phyloP scores from a whole-genome alignment of 352 stramenopile species.

The Phytophthora hybrid region DNA sequence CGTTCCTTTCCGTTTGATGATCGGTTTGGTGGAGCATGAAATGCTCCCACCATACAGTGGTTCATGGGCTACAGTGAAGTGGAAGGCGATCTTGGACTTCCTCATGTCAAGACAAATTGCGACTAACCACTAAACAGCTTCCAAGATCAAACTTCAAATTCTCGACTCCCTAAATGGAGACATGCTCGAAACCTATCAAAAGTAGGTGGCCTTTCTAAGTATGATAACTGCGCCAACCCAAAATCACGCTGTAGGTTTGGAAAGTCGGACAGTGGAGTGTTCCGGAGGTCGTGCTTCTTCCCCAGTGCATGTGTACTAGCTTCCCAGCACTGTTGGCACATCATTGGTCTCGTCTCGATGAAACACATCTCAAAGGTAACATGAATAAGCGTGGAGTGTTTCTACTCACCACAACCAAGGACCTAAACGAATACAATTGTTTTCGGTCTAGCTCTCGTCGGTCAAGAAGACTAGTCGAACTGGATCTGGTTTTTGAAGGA shows the following conservation, averaged over 20 bases:
- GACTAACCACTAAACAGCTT: no score
- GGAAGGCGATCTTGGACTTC: conserved; percentile 7
- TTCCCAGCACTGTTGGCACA: not conserved
- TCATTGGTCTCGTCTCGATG: not conserved
- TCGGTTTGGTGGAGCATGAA: not conserved
- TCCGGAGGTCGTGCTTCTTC: not conserved
- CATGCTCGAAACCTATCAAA: no score
- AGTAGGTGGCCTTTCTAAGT: no score
- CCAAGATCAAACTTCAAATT: no score
- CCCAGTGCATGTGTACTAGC: not conserved
- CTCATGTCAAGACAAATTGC: not conserved
- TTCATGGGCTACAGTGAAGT: conserved; percentile 1
- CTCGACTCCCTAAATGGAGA: no score
- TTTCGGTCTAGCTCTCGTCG: not conserved
- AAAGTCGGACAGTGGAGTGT: not conserved
- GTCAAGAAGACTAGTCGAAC: no score
- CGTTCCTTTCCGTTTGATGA: no score
- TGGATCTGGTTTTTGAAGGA: no score
- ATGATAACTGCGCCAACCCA: no score
- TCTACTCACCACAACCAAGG: not conserved
- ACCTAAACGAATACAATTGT: conserved; percentile 8
- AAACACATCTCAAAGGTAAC: not conserved
- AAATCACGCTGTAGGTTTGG: not conserved
- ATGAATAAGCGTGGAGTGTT: not conserved
- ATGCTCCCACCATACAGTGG: conserved; percentile 18